A percentile compares a stretch with the other conserved stretches of the same genome.
These are phyloP conservation scores for Dactylellina cionopaga DNA, from an alignment of 2,329 filamentous ascomycete species.

Conservation along the genomic window DNA sequence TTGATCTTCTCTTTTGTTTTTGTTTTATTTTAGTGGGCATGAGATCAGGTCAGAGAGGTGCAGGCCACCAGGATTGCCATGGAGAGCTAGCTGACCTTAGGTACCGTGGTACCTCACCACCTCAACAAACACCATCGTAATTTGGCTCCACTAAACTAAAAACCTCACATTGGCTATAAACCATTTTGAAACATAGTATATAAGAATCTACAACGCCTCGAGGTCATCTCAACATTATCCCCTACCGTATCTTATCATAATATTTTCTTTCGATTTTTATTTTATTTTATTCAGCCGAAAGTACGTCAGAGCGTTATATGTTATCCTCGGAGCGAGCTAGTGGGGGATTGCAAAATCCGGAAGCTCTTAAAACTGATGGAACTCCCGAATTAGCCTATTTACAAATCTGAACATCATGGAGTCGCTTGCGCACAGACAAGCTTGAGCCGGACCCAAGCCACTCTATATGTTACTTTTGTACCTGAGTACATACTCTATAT, in stretches of 20 bases:
- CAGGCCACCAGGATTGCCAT: too few species aligned
- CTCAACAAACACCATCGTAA: too few species aligned
- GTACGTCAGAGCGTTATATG: not conserved
- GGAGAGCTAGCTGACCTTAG: too few species aligned
- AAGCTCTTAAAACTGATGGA: slow-evolving; percentile 15
- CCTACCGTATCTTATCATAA: not conserved
- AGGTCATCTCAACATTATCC: not conserved
- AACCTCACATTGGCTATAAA: too few species aligned
- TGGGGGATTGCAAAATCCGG: slow-evolving; percentile 49
- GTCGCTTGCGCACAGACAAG: slow-evolving; percentile 43
- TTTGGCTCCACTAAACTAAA: too few species aligned
- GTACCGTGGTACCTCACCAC: too few species aligned
- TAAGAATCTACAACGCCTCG: not conserved
- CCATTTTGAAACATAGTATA: not conserved
- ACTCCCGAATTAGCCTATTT: slow-evolving; percentile 35
- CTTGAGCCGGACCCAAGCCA: slow-evolving; percentile 25
- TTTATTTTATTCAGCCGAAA: slow-evolving; percentile 16
- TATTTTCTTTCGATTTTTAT: not conserved
- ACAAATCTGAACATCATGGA: slow-evolving; percentile 8
- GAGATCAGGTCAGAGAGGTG: too few species aligned
- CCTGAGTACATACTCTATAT: slow-evolving; percentile 29
- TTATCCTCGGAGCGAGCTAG: slow-evolving; percentile 35
- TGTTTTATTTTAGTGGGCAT: too few species aligned
- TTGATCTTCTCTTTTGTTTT: too few species aligned
- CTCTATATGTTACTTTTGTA: slow-evolving; percentile 14